phyloP scores from a whole-genome alignment of 192 early-diverging fungal genomes.

The Paraglomus brasilianum region DNA sequence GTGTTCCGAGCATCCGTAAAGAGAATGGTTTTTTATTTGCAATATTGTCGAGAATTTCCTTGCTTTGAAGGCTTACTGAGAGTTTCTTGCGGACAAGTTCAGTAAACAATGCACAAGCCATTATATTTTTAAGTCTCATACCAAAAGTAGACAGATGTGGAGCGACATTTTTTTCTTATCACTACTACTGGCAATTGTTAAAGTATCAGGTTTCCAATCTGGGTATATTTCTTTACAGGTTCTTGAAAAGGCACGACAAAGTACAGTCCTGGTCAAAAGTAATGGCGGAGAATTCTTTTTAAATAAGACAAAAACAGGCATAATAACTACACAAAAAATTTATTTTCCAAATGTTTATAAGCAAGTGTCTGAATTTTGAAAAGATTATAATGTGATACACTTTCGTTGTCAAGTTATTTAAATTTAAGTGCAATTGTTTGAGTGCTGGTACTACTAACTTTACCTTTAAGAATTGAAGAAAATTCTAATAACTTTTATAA shows the following conservation, averaged over 20 bases:
- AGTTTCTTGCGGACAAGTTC: background rate
- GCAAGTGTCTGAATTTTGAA: too few species aligned
- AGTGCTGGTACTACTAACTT: too few species aligned
- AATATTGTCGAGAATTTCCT: slow-evolving; percentile 9
- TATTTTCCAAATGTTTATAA: too few species aligned
- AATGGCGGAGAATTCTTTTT: too few species aligned
- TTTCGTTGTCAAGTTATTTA: too few species aligned
- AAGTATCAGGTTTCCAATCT: background rate
- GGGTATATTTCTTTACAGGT: background rate
- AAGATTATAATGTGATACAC: too few species aligned
- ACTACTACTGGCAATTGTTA: background rate
- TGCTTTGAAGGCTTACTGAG: background rate
- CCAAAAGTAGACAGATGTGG: background rate
- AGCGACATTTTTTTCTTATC: slow-evolving; percentile 3
- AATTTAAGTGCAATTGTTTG: too few species aligned
- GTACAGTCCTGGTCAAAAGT: background rate
- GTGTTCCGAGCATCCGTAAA: background rate
- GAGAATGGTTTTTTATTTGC: slow-evolving; percentile 14
- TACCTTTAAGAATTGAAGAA: too few species aligned
- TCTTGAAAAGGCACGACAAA: background rate
- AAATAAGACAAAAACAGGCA: too few species aligned
- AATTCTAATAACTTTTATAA: too few species aligned
- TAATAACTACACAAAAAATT: too few species aligned
- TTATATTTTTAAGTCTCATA: background rate
- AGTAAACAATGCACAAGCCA: background rate